phyloP scores from a whole-genome alignment of 2,329 filamentous ascomycete genomes.

The Thelonectria olida region DNA sequence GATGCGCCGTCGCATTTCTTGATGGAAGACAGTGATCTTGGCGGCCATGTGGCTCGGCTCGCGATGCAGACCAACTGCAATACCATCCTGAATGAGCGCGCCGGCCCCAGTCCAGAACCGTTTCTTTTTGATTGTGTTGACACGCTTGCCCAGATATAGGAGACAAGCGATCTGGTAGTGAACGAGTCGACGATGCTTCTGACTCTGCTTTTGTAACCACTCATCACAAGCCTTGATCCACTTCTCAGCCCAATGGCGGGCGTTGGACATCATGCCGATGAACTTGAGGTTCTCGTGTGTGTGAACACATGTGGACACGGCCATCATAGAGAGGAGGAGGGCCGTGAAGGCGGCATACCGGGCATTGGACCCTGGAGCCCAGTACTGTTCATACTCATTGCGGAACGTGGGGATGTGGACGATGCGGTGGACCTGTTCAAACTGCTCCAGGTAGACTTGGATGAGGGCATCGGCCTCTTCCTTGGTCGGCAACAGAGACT shows the following conservation, averaged over 20 bases:
- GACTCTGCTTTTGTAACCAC: conserved; percentile 65
- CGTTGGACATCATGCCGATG: conserved; percentile 66
- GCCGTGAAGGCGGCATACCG: conserved; percentile 65
- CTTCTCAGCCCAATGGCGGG: conserved; percentile 62
- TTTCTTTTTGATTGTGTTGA: conserved; percentile 73
- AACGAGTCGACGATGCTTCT: conserved; percentile 68
- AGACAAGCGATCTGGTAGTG: conserved; percentile 70
- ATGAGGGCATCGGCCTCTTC: conserved; percentile 60
- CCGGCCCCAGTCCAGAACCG: conserved; percentile 68
- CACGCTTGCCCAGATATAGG: conserved; percentile 67
- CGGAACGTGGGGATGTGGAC: conserved; percentile 68
- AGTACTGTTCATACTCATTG: conserved; percentile 64
- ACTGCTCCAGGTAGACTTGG: conserved; percentile 62
- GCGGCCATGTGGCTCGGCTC: conserved; percentile 65
- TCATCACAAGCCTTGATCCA: conserved; percentile 66
- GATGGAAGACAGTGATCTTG: conserved; percentile 66
- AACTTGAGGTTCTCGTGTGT: conserved; percentile 63
- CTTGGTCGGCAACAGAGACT: conserved; percentile 58
- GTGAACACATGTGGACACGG: conserved; percentile 66
- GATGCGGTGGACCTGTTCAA: conserved; percentile 65
- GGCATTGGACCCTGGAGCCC: conserved; percentile 54
- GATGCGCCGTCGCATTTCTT: conserved; percentile 69
- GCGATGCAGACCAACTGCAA: conserved; percentile 67
- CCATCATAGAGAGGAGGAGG: conserved; percentile 67
- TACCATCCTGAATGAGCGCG: conserved; percentile 64